A percentile compares a stretch with the other conserved stretches of the same genome.
phyloP scores from a whole-genome alignment of 257 asterid genomes.

The Solanum clarkiae region DNA sequence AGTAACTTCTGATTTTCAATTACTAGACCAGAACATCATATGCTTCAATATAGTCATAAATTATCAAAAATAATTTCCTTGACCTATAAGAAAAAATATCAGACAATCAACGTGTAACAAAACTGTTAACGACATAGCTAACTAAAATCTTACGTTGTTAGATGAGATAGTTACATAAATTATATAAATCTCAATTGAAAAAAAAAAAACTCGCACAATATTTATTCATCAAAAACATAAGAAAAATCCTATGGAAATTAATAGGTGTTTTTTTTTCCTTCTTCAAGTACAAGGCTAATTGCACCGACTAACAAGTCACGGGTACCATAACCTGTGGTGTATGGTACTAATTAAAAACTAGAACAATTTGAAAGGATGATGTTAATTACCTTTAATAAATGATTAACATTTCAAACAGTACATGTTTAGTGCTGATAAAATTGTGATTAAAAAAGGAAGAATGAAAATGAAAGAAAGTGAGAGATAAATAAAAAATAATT shows the following conservation, averaged over 20 bases:
- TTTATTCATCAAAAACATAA: not conserved
- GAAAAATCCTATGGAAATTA: not conserved
- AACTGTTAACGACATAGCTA: not conserved
- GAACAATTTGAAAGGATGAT: not conserved
- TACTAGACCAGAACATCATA: not conserved
- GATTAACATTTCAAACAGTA: not conserved
- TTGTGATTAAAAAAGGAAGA: not conserved
- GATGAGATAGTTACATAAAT: not conserved
- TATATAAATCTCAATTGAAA: not conserved
- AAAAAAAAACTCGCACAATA: no score
- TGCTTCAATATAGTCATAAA: not conserved
- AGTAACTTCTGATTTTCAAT: not conserved
- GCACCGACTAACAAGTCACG: not conserved
- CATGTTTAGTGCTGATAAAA: not conserved
- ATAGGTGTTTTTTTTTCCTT: not conserved
- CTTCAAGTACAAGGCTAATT: not conserved
- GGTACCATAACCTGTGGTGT: not conserved
- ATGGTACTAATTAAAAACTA: not conserved
- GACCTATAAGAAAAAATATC: not conserved
- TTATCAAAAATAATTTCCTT: not conserved
- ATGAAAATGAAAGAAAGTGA: not conserved
- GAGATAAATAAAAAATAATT: slow-evolving; percentile 24
- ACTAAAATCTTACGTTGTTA: not conserved
- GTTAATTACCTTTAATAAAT: not conserved
- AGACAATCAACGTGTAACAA: not conserved